These are phyloP conservation scores for Kondoa subrosea DNA, from an alignment of 768 basidiomycete species.

Conservation along the genomic window DNA sequence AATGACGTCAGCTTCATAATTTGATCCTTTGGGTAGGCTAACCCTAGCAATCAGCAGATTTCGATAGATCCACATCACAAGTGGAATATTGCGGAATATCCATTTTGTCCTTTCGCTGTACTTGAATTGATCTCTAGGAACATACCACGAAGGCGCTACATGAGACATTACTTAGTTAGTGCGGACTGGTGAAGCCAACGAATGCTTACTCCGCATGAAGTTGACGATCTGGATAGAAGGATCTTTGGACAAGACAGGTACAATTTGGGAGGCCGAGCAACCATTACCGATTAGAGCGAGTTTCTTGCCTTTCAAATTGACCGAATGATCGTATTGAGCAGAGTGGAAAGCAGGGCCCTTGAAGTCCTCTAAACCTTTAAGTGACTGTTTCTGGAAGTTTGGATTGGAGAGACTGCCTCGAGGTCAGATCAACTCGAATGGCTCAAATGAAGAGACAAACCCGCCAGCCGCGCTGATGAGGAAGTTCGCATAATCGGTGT, in stretches of 20 bases:
- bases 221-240: neutral
- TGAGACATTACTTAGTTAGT: too few relatives aligned
- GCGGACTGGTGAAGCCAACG: neutral
- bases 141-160: neutral
- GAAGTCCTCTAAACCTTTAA: slow-evolving; percentile 30
- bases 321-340: slow-evolving; percentile 40
- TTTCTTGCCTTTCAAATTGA: slow-evolving; percentile 28
- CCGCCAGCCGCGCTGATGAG: neutral
- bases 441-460: too few relatives aligned
- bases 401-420: neutral
- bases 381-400: neutral
- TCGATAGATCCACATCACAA: neutral
- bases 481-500: neutral
- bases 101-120: neutral
- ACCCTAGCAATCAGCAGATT: neutral
- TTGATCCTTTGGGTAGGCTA: too few relatives aligned
- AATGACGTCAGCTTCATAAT: neutral
- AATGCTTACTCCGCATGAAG: neutral
- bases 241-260: slow-evolving; percentile 6
- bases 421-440: too few relatives aligned
- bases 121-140: neutral
- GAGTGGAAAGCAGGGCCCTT: slow-evolving; percentile 47
- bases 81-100: neutral
- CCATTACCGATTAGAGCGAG: slow-evolving; percentile 29
- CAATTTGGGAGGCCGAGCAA: slow-evolving; percentile 21